Percentiles rank a stretch among this genome's conserved stretches.
phyloP scores from a whole-genome alignment of 2,329 filamentous ascomycete genomes.

The Diaporthe batatas region DNA sequence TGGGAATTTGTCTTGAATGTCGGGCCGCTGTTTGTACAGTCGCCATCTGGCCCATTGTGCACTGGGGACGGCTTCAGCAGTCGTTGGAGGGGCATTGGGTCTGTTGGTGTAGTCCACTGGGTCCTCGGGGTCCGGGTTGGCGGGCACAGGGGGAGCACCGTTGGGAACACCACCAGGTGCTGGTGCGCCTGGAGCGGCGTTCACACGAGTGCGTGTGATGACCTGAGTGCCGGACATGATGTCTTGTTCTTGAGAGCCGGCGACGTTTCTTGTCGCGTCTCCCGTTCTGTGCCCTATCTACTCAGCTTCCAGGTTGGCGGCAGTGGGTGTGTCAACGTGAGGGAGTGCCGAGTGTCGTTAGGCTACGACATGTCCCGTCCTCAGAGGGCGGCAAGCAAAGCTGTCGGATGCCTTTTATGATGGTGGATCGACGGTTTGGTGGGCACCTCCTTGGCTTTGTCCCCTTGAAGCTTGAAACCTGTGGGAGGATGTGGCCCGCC shows the following conservation, averaged over 20 bases:
- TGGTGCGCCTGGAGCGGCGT: background rate
- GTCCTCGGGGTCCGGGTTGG: too few species aligned
- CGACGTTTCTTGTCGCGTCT: slow-evolving; percentile 13
- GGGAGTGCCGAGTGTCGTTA: slow-evolving; percentile 2
- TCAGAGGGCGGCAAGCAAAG: background rate
- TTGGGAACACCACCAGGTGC: background rate
- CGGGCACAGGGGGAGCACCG: background rate
- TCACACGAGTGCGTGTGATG: background rate
- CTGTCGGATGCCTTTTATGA: slow-evolving; percentile 36
- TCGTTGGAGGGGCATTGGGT: slow-evolving; percentile 35
- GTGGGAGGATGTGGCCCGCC: background rate
- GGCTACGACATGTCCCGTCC: background rate
- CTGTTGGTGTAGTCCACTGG: background rate
- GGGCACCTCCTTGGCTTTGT: slow-evolving; percentile 33
- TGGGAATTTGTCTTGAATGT: slow-evolving; percentile 27
- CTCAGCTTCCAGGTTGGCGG: slow-evolving; percentile 5
- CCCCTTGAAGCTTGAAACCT: slow-evolving; percentile 10
- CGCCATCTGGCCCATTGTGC: slow-evolving; percentile 37
- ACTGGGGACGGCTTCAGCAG: slow-evolving; percentile 30
- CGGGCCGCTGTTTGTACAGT: slow-evolving; percentile 36
- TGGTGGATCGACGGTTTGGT: background rate
- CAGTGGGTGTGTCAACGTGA: slow-evolving; percentile 7
- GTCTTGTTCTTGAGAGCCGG: background rate
- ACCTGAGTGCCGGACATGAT: slow-evolving; percentile 13
- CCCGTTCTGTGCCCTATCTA: slow-evolving; percentile 2